Percentiles rank a stretch among this genome's conserved stretches.
These are phyloP conservation scores for Diatrype stigma DNA, from an alignment of 2,329 filamentous ascomycete species.

Conservation along the genomic window DNA sequence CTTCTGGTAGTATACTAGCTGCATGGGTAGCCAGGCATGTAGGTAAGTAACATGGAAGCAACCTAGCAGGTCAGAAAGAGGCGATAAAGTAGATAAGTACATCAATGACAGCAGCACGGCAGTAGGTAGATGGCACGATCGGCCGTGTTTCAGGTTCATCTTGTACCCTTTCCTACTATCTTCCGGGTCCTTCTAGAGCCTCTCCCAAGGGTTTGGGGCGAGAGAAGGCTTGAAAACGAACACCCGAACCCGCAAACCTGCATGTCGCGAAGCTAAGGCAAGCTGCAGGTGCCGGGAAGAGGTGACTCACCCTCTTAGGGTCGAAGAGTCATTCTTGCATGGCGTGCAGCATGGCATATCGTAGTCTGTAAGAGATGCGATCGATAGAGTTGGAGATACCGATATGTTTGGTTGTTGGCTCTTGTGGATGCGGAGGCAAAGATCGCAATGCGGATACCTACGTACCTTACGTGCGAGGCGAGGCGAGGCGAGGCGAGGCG, in stretches of 20 bases:
- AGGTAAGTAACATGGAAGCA: too few relatives aligned
- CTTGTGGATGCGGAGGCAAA: background rate
- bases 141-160: background rate
- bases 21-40: too few relatives aligned
- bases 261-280: background rate
- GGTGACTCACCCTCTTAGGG: background rate
- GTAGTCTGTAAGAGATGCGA: too few relatives aligned
- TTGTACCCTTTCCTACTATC: background rate
- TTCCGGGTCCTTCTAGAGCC: background rate
- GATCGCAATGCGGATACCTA: background rate
- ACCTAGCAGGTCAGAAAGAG: too few relatives aligned
- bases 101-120: too few relatives aligned
- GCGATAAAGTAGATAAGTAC: background rate
- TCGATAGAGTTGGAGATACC: too few relatives aligned
- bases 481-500: too few relatives aligned
- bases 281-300: background rate
- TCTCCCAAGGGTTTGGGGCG: background rate
- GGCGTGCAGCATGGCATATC: background rate
- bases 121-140: too few relatives aligned
- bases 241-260: background rate
- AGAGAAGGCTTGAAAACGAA: too few relatives aligned
- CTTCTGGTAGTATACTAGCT: too few relatives aligned
- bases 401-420: too few relatives aligned
- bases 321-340: background rate
- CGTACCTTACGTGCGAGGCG: too few relatives aligned